These are phyloP conservation scores for Ambrosia hybrid DNA, from an alignment of 140 eudicot genomes.

Conservation along the genomic window DNA sequence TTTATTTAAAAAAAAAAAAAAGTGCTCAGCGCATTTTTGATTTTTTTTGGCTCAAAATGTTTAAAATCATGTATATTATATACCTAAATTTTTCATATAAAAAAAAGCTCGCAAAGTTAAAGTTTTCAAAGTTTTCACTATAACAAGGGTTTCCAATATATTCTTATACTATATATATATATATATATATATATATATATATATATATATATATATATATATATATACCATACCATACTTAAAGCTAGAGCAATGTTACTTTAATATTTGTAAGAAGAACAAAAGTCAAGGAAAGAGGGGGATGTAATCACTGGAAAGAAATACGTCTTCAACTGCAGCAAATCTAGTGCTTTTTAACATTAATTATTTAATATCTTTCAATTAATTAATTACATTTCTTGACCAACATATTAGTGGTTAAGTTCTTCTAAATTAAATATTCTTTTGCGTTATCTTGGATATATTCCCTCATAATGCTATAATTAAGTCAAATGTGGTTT, in stretches of 20 bases:
- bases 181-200: too few species aligned
- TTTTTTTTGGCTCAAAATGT: too few species aligned
- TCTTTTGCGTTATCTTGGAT: slow-evolving; percentile 31
- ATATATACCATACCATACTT: slow-evolving; percentile 30
- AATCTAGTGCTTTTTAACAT: slow-evolving; percentile 61
- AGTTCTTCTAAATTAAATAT: slow-evolving; percentile 32
- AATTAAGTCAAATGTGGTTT: slow-evolving; percentile 24
- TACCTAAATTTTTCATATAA: too few species aligned
- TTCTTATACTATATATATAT: too few species aligned
- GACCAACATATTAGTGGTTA: slow-evolving; percentile 77
- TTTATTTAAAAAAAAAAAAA: too few species aligned
- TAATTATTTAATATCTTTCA: slow-evolving; percentile 16
- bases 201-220: too few species aligned
- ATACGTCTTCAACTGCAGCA: slow-evolving; percentile 49
- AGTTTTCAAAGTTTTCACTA: too few species aligned
- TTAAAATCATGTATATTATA: too few species aligned
- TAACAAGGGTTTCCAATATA: too few species aligned
- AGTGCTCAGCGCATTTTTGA: too few species aligned
- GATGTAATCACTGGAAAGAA: slow-evolving; percentile 62
- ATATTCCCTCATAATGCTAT: slow-evolving; percentile 35
- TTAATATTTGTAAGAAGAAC: slow-evolving; percentile 26
- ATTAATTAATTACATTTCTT: slow-evolving; percentile 55
- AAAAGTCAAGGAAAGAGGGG: slow-evolving; percentile 69
- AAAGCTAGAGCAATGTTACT: slow-evolving; percentile 26
- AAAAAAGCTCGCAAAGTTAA: too few species aligned